Conservation (phyloP, 257 asterid genomes). For the Echium plantagineum region DNA sequence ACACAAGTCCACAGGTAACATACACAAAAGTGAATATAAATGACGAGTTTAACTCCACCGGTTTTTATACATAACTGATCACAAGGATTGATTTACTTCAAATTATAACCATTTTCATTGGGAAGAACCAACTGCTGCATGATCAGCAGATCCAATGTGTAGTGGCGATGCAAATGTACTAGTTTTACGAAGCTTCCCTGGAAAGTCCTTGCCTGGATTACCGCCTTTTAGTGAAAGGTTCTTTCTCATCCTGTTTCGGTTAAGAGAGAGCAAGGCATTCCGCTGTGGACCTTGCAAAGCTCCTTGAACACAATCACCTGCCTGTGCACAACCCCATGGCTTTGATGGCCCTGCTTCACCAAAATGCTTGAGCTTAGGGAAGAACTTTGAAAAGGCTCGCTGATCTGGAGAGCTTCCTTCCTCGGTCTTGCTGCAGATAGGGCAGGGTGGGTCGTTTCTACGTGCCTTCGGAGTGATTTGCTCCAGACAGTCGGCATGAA, state of each 20-base stretch:
- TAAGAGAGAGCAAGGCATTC: conserved; percentile 54
- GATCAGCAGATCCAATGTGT: conserved; percentile 39
- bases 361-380: conserved; percentile 55
- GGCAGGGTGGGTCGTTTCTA: conserved; percentile 85
- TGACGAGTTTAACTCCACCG: too few species aligned
- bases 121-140: conserved; percentile 43
- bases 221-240: conserved; percentile 45
- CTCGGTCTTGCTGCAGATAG: conserved; percentile 54
- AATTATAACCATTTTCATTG: conserved; percentile 29
- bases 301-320: conserved; percentile 87
- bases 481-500: conserved; percentile 94
- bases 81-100: conserved; percentile 16
- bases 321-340: conserved; percentile 76
- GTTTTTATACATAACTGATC: background rate
- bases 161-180: conserved; percentile 52
- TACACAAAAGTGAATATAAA: background rate
- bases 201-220: conserved; percentile 39
- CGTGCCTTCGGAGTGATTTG: conserved; percentile 78
- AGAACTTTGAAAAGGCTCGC: conserved; percentile 45
- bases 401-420: conserved; percentile 56
- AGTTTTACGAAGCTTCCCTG: conserved; percentile 54
- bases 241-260: conserved; percentile 48
- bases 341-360: conserved; percentile 61
- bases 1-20: background rate
- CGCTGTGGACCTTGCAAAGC: conserved; percentile 52